Percentiles rank a stretch among this genome's conserved stretches.
These are phyloP conservation scores for Hymenoscyphus occultus DNA, from an alignment of 2,329 filamentous ascomycete genomes.

Conservation along the genomic window DNA sequence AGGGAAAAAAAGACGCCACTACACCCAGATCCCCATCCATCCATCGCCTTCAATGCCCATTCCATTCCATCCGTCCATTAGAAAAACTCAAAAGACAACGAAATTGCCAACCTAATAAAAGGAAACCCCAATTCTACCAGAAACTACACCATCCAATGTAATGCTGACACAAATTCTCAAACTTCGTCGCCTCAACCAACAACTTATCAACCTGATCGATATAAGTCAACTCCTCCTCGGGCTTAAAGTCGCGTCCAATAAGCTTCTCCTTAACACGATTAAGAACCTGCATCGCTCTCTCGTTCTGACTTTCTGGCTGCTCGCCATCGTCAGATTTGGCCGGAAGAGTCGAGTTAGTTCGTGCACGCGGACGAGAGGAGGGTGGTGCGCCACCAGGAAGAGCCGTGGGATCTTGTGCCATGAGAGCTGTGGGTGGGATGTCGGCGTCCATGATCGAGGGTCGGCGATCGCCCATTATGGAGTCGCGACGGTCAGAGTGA, in stretches of 20 bases:
- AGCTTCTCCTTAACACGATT: constrained; percentile 92
- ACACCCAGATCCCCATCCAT: too few relatives aligned
- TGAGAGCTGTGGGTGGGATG: constrained; percentile 56
- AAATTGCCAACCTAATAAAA: background rate
- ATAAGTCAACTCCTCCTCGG: constrained; percentile 77
- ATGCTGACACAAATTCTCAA: constrained; percentile 97
- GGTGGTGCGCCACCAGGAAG: constrained; percentile 44
- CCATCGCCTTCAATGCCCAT: too few relatives aligned
- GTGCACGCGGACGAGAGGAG: constrained; percentile 49
- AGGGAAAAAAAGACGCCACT: too few relatives aligned
- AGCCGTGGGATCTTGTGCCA: constrained; percentile 42
- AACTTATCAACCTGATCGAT: constrained; percentile 90
- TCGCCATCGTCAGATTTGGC: constrained; percentile 41
- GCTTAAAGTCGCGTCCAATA: constrained; percentile 88
- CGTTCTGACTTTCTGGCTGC: constrained; percentile 80
- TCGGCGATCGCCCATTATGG: constrained; percentile 52
- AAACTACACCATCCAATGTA: constrained; percentile 99
- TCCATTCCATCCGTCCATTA: too few relatives aligned
- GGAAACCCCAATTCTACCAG: constrained; percentile 59
- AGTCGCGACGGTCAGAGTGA: constrained; percentile 56
- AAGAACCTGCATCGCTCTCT: constrained; percentile 85
- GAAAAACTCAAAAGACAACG: too few relatives aligned
- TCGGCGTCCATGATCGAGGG: constrained; percentile 67
- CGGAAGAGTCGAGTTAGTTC: constrained; percentile 56
- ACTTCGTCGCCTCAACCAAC: constrained; percentile 89